Conservation (phyloP, 2,329 filamentous ascomycete species). For the Colletotrichum scovillei region DNA sequence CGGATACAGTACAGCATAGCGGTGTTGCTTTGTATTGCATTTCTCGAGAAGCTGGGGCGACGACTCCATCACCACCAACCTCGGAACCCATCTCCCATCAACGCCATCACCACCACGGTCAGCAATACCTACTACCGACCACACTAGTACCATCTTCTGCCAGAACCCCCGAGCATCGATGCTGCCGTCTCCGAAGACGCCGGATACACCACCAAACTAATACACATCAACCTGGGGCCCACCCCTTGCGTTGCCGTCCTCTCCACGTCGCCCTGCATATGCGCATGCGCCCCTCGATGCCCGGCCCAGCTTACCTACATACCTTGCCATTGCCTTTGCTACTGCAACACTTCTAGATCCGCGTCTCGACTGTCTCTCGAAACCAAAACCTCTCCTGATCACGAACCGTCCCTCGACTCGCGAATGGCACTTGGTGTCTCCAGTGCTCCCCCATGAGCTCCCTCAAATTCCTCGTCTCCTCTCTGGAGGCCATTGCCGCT, state of each 20-base stretch:
- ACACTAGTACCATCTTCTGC: neutral
- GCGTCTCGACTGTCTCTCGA: neutral
- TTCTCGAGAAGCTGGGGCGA: neutral
- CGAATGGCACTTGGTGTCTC: slow-evolving; percentile 58
- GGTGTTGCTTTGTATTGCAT: neutral
- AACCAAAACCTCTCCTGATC: slow-evolving; percentile 1
- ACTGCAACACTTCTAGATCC: slow-evolving; percentile 7
- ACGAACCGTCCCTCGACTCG: neutral
- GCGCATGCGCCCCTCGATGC: slow-evolving; percentile 34
- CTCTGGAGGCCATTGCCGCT: slow-evolving; percentile 88
- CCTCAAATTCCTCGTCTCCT: slow-evolving; percentile 94
- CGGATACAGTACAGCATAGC: neutral
- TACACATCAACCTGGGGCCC: neutral
- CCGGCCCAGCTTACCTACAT: slow-evolving; percentile 20
- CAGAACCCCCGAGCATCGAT: neutral
- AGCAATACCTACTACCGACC: neutral
- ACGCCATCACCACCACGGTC: slow-evolving; percentile 4
- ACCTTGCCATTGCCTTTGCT: neutral
- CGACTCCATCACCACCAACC: neutral
- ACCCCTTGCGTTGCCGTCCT: slow-evolving; percentile 2
- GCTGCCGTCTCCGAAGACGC: neutral
- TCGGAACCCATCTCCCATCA: neutral
- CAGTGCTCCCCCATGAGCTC: slow-evolving; percentile 81
- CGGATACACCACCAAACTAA: neutral
- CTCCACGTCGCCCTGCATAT: slow-evolving; percentile 32